Evolutionary conservation across 129 eudicot species (phyloP).

Genomic region (Centrapalus pauciflorus): DNA sequence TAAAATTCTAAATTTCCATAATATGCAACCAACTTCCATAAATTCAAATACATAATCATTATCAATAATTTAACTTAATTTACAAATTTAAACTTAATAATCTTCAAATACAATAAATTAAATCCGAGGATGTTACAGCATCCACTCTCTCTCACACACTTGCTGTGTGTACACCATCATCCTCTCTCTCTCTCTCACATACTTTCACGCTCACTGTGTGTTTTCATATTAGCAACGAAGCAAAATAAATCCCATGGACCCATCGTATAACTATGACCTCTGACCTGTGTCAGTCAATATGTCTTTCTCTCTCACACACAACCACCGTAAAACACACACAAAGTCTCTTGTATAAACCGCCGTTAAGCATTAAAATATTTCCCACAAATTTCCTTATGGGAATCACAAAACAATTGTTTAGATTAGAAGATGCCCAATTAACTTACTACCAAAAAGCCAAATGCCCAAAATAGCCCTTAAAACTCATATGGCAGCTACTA

Average conservation of each 20-base stretch:
- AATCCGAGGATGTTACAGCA: no score
- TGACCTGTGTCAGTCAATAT: conserved; percentile 20
- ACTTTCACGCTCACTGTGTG: neutral
- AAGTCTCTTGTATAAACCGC: neutral
- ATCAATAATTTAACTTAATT: no score
- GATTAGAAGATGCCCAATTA: conserved; percentile 13
- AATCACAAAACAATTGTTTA: conserved; percentile 22
- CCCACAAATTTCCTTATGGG: neutral
- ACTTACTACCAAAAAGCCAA: conserved; percentile 22
- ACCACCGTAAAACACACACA: conserved; percentile 22
- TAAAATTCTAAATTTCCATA: no score
- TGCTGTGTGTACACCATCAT: conserved; percentile 7
- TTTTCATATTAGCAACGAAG: conserved; percentile 11
- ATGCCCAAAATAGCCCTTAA: conserved; percentile 7
- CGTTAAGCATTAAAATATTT: conserved; percentile 1
- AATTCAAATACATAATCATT: no score
- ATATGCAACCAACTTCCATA: no score
- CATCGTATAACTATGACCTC: neutral
- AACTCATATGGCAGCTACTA: conserved; percentile 32
- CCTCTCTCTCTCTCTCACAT: conserved; percentile 13
- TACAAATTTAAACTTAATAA: no score
- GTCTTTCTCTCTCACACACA: conserved; percentile 19
- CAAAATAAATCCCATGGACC: conserved; percentile 4
- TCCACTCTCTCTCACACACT: neutral
- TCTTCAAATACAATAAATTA: no score